phyloP scores from a whole-genome alignment of 306 rosid species.

The Sindora glabra region DNA sequence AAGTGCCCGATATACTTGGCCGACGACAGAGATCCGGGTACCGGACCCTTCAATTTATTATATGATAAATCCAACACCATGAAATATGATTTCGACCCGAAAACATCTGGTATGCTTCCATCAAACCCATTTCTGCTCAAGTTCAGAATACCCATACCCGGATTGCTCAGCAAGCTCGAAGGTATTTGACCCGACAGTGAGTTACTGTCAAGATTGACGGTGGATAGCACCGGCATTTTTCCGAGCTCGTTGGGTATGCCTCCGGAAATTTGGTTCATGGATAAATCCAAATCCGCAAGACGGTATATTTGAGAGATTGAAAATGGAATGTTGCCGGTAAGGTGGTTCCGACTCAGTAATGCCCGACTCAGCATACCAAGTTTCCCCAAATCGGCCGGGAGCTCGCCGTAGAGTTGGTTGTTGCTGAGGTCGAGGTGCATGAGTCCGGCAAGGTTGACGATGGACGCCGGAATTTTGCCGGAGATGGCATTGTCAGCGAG shows the following conservation, averaged over 20 bases:
- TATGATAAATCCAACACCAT: slow-evolving; percentile 52
- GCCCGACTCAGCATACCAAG: slow-evolving; percentile 52
- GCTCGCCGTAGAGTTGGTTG: slow-evolving; percentile 48
- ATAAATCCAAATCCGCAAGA: slow-evolving; percentile 66
- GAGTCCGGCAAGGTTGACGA: slow-evolving; percentile 27
- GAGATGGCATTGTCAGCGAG: slow-evolving; percentile 54
- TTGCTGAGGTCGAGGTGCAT: slow-evolving; percentile 78
- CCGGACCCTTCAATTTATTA: slow-evolving; percentile 42
- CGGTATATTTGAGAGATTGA: slow-evolving; percentile 49
- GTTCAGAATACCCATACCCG: slow-evolving; percentile 48
- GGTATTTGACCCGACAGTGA: slow-evolving; percentile 47
- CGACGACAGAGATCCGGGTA: slow-evolving; percentile 45
- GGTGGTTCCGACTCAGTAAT: slow-evolving; percentile 51
- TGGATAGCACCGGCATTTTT: slow-evolving; percentile 50
- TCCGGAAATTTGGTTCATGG: slow-evolving; percentile 47
- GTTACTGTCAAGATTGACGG: slow-evolving; percentile 53
- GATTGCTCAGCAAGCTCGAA: slow-evolving; percentile 27
- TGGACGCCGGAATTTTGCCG: slow-evolving; percentile 49
- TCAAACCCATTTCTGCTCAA: slow-evolving; percentile 40
- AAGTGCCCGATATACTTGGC: slow-evolving; percentile 62
- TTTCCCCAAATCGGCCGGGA: slow-evolving; percentile 38
- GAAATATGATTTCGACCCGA: slow-evolving; percentile 49
- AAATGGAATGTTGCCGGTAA: slow-evolving; percentile 47
- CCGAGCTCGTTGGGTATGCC: slow-evolving; percentile 47
- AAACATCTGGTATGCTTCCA: slow-evolving; percentile 48